Evolutionary conservation across 306 rosid genomes (phyloP).

Genomic region (Citrullus mucosospermus): DNA sequence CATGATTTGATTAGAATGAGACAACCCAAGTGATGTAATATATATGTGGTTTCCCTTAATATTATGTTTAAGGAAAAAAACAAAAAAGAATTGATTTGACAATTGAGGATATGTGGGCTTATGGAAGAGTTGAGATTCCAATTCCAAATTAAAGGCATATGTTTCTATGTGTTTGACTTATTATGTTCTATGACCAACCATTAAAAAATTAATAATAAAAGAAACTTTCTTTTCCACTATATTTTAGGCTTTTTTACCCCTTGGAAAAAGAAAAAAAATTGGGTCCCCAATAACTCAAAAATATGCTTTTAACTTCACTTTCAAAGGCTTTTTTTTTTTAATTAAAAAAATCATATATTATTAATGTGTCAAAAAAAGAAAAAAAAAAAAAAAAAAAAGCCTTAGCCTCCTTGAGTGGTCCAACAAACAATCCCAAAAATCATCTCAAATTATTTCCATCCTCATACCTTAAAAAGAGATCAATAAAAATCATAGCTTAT

Average conservation of each 20-base stretch:
- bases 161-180: constrained; percentile 5
- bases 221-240: neutral
- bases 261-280: neutral
- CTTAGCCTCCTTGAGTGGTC: neutral
- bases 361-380: neutral
- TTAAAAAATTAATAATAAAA: neutral
- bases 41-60: neutral
- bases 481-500: neutral
- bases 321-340: neutral
- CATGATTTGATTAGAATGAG: neutral
- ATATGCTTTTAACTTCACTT: neutral
- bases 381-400: no score
- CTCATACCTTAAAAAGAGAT: neutral
- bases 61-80: neutral
- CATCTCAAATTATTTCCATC: neutral
- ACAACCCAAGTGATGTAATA: neutral
- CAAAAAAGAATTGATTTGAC: neutral
- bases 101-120: neutral
- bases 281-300: neutral
- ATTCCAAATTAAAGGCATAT: neutral
- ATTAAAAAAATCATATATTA: no score
- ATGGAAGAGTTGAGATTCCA: neutral
- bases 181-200: neutral
- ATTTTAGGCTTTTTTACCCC: constrained; percentile 3
- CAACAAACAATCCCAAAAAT: neutral